Evolutionary conservation across 768 basidiomycete genomes (phyloP), one percentile per base, ranked within the genome.

Genomic region (Hygrocybe punicea): DNA sequence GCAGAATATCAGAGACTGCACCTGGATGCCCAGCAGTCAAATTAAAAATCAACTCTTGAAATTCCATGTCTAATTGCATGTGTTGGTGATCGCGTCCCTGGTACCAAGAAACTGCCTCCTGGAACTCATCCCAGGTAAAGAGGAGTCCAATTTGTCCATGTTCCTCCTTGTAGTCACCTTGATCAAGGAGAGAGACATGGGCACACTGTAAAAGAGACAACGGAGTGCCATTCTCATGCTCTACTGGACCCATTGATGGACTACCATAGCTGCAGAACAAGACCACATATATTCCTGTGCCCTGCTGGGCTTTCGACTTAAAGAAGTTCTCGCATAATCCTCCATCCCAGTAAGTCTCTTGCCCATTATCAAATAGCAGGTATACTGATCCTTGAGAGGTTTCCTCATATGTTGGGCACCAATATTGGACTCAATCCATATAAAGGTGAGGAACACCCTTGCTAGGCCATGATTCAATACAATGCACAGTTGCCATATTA

Each of bases 261-360:
- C 14, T 53, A 24, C 59, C 59, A 46, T 60, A 58, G 51, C 56
- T 42, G 23, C 48, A 36, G 46, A 60, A 60, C 16, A 53, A 17
- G 51, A 60, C 49, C 24, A 37, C 51, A 35, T 37, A 34, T 16
- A 16, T 45, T 19, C 55, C 46, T 16, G 7, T 14, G 24, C 4
- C 3, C 39, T 42, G 34, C 23, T 24, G 46, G 23, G 52, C 23
- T 29, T 33, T 21, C 21, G 17, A 53, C 51, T 58, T 48, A 52
- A 58, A 36, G 17, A 59, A 59, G 13, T 47, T 24, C 6, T 39
- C 36, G 58, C 58, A 60, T 29, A 60, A 55, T 13, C 37, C 7
- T 29, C n/a, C 34, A 29, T 59, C 60, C 16, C 24, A 24, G 19
- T 44, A 55, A 13, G 33, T 55, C 37, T 19, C 44, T 34, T 55